Conservation (phyloP, 768 basidiomycete genomes). For the Fomitopsis pulvina region DNA sequence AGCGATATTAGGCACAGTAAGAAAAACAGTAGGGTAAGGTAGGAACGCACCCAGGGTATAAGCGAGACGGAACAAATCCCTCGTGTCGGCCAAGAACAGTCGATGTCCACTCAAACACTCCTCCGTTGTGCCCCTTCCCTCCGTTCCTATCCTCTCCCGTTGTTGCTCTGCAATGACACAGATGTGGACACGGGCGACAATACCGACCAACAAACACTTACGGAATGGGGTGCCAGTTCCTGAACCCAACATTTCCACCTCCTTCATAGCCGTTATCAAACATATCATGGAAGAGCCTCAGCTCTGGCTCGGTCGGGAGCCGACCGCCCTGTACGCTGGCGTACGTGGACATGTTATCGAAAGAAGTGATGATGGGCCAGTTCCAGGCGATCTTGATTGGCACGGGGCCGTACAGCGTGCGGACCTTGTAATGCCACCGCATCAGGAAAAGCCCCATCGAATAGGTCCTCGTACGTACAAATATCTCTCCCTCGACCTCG, state of each 20-base stretch:
- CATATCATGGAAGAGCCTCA: constrained; percentile 70
- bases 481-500: constrained; percentile 38
- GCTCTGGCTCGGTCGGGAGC: constrained; percentile 85
- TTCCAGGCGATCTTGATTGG: constrained; percentile 65
- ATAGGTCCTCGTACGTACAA: constrained; percentile 29
- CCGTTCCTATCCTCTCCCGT: constrained; percentile 45
- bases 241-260: constrained; percentile 78
- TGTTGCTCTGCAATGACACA: constrained; percentile 46
- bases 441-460: not conserved
- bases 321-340: constrained; percentile 88
- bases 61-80: constrained; percentile 64
- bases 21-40: not conserved
- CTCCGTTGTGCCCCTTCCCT: constrained; percentile 80
- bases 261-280: constrained; percentile 71
- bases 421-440: constrained; percentile 38
- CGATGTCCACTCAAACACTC: constrained; percentile 98
- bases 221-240: constrained; percentile 93
- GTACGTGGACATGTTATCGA: constrained; percentile 71
- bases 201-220: constrained; percentile 33
- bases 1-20: not conserved
- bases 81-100: constrained; percentile 65
- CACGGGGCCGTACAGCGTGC: constrained; percentile 84
- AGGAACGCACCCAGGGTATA: constrained; percentile 77
- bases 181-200: not conserved
- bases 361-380: constrained; percentile 85